These are phyloP conservation scores for Oryza punctata DNA, from an alignment of 176 grass and related monocot genomes.

Conservation along the genomic window DNA sequence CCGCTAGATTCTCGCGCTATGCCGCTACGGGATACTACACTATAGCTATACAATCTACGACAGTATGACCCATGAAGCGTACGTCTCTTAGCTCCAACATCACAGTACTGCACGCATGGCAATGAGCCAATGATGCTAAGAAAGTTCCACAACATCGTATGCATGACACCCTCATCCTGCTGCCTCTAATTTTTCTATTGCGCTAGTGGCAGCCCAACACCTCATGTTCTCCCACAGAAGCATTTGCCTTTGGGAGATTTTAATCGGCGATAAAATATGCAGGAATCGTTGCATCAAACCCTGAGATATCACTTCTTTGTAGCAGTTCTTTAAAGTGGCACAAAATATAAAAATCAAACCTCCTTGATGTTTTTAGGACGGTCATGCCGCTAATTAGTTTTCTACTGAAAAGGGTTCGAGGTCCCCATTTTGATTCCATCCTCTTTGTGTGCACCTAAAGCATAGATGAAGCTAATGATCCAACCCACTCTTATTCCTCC, in stretches of 20 bases:
- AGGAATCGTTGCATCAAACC: constrained; percentile 25
- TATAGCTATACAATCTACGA: constrained; percentile 31
- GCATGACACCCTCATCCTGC: constrained; percentile 46
- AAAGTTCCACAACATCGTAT: constrained; percentile 57
- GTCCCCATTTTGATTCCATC: constrained; percentile 61
- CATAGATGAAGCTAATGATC: constrained; percentile 56
- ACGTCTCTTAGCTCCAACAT: constrained; percentile 30
- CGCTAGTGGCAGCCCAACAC: constrained; percentile 47
- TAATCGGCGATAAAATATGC: constrained; percentile 33
- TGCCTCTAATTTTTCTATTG: constrained; percentile 36
- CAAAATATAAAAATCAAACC: constrained; percentile 18
- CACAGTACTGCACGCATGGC: constrained; percentile 33
- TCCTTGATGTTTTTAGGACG: constrained; percentile 36
- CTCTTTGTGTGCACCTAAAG: constrained; percentile 55
- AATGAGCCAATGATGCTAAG: constrained; percentile 39
- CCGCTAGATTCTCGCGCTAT: constrained; percentile 21
- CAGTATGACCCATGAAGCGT: constrained; percentile 33
- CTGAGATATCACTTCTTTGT: constrained; percentile 13
- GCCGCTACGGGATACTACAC: background rate
- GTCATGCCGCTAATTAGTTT: constrained; percentile 34
- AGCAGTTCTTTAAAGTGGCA: constrained; percentile 18
- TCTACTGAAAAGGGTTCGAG: constrained; percentile 43
- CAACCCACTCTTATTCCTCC: constrained; percentile 32
- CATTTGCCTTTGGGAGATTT: constrained; percentile 36
- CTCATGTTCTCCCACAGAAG: constrained; percentile 48